Evolutionary conservation across 208 protist genomes (phyloP).

Genomic region (Trypanosoma mega): DNA sequence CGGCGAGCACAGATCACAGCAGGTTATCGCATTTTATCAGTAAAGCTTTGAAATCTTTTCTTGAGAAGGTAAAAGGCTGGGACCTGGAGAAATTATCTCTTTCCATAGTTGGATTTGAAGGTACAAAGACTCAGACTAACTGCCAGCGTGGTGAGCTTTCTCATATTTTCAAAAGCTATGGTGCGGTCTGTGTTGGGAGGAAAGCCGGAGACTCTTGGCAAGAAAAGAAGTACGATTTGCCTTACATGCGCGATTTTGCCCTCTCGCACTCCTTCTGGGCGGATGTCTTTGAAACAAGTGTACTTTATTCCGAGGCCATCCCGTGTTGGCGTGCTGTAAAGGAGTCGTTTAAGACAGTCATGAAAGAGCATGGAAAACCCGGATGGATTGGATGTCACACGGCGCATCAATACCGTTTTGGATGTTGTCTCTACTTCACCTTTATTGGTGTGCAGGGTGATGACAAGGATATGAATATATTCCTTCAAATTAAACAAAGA

Average conservation of each 20-base stretch:
- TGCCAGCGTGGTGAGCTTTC: slow-evolving; percentile 65
- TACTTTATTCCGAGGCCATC: slow-evolving; percentile 84
- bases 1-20: slow-evolving; percentile 73
- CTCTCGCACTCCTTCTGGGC: slow-evolving; percentile 83
- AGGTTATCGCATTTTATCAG: slow-evolving; percentile 47
- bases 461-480: slow-evolving; percentile 89
- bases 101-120: slow-evolving; percentile 88
- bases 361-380: slow-evolving; percentile 69
- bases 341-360: slow-evolving; percentile 74
- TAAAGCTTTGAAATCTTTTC: slow-evolving; percentile 66
- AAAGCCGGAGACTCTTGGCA: slow-evolving; percentile 83
- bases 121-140: slow-evolving; percentile 55
- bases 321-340: slow-evolving; percentile 91
- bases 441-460: slow-evolving; percentile 83
- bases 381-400: slow-evolving; percentile 93
- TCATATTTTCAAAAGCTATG: slow-evolving; percentile 60
- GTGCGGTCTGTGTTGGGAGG: slow-evolving; percentile 57
- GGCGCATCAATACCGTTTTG: slow-evolving; percentile 90
- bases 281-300: slow-evolving; percentile 92
- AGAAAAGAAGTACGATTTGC: slow-evolving; percentile 94
- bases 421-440: slow-evolving; percentile 93
- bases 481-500: slow-evolving; percentile 83
- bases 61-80: slow-evolving; percentile 63
- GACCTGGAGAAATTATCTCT: slow-evolving; percentile 73
- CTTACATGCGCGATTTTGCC: slow-evolving; percentile 90